phyloP scores from a whole-genome alignment of 2,329 filamentous ascomycete species.

The Monascus ruber region DNA sequence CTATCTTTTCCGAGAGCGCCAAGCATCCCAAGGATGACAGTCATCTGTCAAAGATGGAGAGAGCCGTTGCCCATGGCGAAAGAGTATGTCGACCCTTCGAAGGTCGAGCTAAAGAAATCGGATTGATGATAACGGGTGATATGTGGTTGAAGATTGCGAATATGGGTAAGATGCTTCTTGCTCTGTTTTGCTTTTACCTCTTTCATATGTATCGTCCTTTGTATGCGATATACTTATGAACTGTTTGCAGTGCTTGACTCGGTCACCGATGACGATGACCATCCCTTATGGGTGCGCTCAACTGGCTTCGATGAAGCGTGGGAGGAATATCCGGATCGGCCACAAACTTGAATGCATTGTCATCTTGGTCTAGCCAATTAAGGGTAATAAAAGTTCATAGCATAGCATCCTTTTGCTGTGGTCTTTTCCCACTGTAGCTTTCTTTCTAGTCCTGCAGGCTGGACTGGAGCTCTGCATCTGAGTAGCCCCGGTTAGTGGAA shows the following conservation, averaged over 20 bases:
- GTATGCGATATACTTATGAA: conserved; percentile 2
- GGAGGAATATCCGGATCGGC: conserved; percentile 8
- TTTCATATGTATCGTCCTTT: not conserved
- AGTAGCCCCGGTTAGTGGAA: too few relatives aligned
- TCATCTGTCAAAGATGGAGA: conserved; percentile 63
- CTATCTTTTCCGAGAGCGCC: conserved; percentile 36
- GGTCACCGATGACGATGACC: conserved; percentile 15
- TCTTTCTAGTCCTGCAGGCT: too few relatives aligned
- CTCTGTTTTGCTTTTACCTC: not conserved
- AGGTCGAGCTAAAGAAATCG: conserved; percentile 10
- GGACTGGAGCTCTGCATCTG: too few relatives aligned
- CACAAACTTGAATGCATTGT: not conserved
- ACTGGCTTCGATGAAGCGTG: conserved; percentile 34
- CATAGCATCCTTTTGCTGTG: too few relatives aligned
- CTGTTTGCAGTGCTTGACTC: conserved; percentile 23
- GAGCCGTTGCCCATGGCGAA: conserved; percentile 58
- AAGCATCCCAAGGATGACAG: conserved; percentile 56
- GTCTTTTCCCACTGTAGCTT: too few relatives aligned
- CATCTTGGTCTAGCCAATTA: too few relatives aligned
- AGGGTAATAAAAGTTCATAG: too few relatives aligned
- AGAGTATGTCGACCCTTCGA: conserved; percentile 32
- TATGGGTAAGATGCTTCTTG: conserved; percentile 24
- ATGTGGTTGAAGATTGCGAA: conserved; percentile 37
- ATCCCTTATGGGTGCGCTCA: conserved; percentile 26
- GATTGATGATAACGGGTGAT: conserved; percentile 27